These are phyloP conservation scores for Coriaria nepalensis DNA, from an alignment of 306 rosid genomes.

Conservation along the genomic window DNA sequence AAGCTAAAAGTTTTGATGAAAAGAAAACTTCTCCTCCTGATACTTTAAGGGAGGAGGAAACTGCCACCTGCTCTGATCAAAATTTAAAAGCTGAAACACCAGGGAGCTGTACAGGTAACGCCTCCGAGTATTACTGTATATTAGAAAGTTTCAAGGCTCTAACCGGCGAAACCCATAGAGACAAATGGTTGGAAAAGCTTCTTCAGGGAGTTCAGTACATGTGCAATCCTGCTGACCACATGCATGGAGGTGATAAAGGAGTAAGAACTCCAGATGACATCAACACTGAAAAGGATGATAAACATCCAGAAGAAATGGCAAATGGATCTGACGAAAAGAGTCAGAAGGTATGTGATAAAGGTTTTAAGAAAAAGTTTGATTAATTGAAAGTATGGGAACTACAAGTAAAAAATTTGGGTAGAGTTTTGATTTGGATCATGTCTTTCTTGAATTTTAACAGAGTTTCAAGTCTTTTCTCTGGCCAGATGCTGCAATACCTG, in stretches of 20 bases:
- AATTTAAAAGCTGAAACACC: constrained; percentile 61
- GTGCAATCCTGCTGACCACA: constrained; percentile 35
- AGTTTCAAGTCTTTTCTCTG: constrained; percentile 44
- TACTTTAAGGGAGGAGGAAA: constrained; percentile 59
- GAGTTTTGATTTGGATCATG: neutral
- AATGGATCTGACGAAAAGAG: constrained; percentile 28
- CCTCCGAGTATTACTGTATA: constrained; percentile 44
- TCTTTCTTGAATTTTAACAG: constrained; percentile 23
- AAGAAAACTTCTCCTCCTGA: constrained; percentile 59
- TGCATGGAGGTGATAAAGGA: constrained; percentile 30
- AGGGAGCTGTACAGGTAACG: constrained; percentile 30
- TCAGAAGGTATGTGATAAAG: constrained; percentile 35
- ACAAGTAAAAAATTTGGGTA: neutral
- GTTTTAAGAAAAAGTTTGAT: neutral
- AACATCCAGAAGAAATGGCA: constrained; percentile 22
- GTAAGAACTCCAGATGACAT: constrained; percentile 28
- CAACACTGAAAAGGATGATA: constrained; percentile 22
- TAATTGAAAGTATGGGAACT: neutral
- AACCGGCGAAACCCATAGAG: constrained; percentile 67
- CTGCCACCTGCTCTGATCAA: constrained; percentile 34
- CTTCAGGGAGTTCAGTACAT: constrained; percentile 41
- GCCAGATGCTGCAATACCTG: constrained; percentile 81
- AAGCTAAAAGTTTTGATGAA: constrained; percentile 45
- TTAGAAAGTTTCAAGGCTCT: constrained; percentile 38
- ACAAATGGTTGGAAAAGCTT: constrained; percentile 83